Conservation (phyloP, 495 filamentous ascomycete species). For the Penicillium alfredii region DNA sequence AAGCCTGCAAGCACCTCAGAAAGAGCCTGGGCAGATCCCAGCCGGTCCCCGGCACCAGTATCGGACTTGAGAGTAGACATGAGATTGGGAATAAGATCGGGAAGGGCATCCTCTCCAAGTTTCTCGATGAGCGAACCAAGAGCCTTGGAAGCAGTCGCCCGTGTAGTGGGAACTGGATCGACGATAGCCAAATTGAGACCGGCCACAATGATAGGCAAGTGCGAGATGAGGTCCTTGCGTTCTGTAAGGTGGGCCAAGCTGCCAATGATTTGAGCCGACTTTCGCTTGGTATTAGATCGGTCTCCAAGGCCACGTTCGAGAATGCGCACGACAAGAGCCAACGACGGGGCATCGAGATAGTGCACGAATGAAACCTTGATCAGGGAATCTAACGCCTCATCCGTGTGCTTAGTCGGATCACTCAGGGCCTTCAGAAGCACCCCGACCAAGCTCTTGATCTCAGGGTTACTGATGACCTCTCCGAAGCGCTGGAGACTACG, state of each 20-base stretch:
- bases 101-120: constrained; percentile 91
- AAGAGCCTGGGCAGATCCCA: constrained; percentile 95
- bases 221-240: constrained; percentile 83
- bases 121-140: constrained; percentile 94
- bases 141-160: constrained; percentile 93
- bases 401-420: constrained; percentile 95
- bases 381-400: constrained; percentile 85
- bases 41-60: constrained; percentile 86
- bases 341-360: constrained; percentile 90
- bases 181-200: constrained; percentile 84
- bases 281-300: constrained; percentile 88
- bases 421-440: constrained; percentile 93
- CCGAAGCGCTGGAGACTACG: constrained; percentile 94
- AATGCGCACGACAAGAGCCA: constrained; percentile 91
- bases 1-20: constrained; percentile 93
- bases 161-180: constrained; percentile 93
- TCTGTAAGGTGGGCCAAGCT: constrained; percentile 96
- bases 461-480: constrained; percentile 96
- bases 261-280: constrained; percentile 94
- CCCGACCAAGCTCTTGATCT: constrained; percentile 84
- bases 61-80: constrained; percentile 98
- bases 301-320: constrained; percentile 88
- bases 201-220: constrained; percentile 87
- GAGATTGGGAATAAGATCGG: constrained; percentile 93
- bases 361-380: constrained; percentile 96